These are phyloP conservation scores for Colletotrichum tropicale DNA, from an alignment of 2,329 filamentous ascomycete species.

Conservation along the genomic window DNA sequence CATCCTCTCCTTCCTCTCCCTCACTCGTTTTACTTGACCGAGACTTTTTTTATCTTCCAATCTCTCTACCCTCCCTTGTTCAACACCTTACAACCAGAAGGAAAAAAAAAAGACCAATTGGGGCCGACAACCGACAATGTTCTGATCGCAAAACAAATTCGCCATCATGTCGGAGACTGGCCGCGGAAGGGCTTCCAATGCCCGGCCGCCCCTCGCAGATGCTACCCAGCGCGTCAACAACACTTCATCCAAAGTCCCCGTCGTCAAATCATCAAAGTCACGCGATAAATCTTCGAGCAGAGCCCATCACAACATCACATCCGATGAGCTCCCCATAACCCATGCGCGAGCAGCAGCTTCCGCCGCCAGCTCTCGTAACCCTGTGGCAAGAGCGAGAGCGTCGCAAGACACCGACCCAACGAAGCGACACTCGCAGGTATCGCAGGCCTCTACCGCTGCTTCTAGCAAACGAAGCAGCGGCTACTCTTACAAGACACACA, in stretches of 20 bases:
- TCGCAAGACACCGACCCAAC: constrained; percentile 35
- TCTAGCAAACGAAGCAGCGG: constrained; percentile 42
- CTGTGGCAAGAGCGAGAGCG: constrained; percentile 26
- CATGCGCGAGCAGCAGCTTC: neutral
- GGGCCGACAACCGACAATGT: neutral
- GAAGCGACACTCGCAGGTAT: constrained; percentile 44
- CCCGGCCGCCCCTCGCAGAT: constrained; percentile 50
- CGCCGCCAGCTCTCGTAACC: constrained; percentile 21
- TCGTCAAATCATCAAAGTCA: constrained; percentile 32
- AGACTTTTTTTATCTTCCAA: constrained; percentile 7
- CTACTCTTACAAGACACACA: constrained; percentile 68
- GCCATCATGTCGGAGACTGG: constrained; percentile 19
- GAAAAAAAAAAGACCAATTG: neutral
- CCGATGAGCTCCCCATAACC: neutral
- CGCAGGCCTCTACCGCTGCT: constrained; percentile 39
- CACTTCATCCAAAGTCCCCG: constrained; percentile 28
- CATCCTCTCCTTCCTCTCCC: neutral
- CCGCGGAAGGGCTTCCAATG: constrained; percentile 2
- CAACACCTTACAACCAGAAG: neutral
- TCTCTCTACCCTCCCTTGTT: constrained; percentile 1
- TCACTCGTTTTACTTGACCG: constrained; percentile 7
- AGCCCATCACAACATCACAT: constrained; percentile 2
- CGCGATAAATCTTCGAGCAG: constrained; percentile 22
- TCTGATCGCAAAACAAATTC: neutral
- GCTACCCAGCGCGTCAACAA: constrained; percentile 53